phyloP scores from a whole-genome alignment of 768 basidiomycete species.

The Boletus bicolor region DNA sequence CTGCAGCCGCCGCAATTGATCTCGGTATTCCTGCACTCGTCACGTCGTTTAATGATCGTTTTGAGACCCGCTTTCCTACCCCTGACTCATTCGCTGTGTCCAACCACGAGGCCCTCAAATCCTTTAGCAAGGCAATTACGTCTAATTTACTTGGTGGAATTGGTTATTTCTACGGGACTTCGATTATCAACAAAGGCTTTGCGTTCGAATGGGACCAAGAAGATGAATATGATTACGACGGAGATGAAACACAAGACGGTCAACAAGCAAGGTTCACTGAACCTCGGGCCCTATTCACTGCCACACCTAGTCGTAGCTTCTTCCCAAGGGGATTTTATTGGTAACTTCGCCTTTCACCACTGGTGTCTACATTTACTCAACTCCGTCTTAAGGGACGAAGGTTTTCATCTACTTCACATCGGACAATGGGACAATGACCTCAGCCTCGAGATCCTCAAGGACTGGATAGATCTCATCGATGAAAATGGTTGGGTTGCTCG shows the following conservation, averaged over 20 bases:
- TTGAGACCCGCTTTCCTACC: slow-evolving; percentile 67
- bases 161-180: slow-evolving; percentile 91
- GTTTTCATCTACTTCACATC: slow-evolving; percentile 90
- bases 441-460: slow-evolving; percentile 83
- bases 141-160: slow-evolving; percentile 91
- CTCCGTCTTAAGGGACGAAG: slow-evolving; percentile 74
- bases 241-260: slow-evolving; percentile 35
- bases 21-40: slow-evolving; percentile 66
- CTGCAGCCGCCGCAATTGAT: slow-evolving; percentile 60
- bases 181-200: slow-evolving; percentile 81
- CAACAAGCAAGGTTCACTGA: slow-evolving; percentile 61
- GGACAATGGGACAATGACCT: slow-evolving; percentile 93
- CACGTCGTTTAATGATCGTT: slow-evolving; percentile 60
- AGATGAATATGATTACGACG: slow-evolving; percentile 40
- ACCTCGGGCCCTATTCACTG: slow-evolving; percentile 76
- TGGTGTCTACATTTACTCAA: neutral
- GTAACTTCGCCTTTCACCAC: slow-evolving; percentile 36
- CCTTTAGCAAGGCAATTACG: slow-evolving; percentile 85
- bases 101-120: slow-evolving; percentile 47
- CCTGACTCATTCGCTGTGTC: slow-evolving; percentile 51
- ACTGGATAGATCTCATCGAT: slow-evolving; percentile 90
- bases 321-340: slow-evolving; percentile 98
- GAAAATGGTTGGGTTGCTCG: slow-evolving; percentile 94
- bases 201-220: slow-evolving; percentile 90
- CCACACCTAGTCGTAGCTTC: slow-evolving; percentile 94